A percentile compares a stretch with the other conserved stretches of the same genome.
phyloP scores from a whole-genome alignment of 2,329 filamentous ascomycete genomes.

The Ophiocordyceps australis region DNA sequence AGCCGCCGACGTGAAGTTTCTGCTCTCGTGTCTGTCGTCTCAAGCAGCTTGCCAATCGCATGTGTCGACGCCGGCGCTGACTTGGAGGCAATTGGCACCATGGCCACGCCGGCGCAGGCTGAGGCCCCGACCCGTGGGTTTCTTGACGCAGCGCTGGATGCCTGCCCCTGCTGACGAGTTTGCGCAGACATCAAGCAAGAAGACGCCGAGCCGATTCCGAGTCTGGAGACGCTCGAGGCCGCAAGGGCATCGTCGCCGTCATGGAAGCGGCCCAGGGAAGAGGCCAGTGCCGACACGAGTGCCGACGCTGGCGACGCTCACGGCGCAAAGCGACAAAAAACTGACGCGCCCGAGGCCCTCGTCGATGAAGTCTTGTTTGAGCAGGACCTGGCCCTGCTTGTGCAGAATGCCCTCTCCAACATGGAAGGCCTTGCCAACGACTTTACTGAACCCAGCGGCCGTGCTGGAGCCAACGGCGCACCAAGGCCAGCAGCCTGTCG shows the following conservation, averaged over 20 bases:
- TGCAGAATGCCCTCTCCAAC: conserved; percentile 21
- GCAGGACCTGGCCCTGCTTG: conserved; percentile 17
- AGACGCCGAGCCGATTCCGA: too few species aligned
- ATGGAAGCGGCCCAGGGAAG: too few species aligned
- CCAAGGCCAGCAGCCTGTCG: conserved; percentile 16
- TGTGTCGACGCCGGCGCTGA: conserved; percentile 8
- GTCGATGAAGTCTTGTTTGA: too few species aligned
- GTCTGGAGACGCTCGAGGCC: too few species aligned
- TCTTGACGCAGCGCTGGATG: conserved; percentile 1
- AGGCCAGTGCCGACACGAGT: too few species aligned
- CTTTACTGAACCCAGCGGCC: conserved; percentile 9
- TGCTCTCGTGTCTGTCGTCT: neutral
- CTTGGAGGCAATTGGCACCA: conserved; percentile 14
- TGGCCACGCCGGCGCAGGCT: conserved; percentile 21
- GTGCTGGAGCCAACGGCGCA: conserved; percentile 9
- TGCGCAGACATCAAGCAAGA: conserved; percentile 20
- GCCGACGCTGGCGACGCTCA: conserved; percentile 10
- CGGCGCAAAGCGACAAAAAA: conserved; percentile 16
- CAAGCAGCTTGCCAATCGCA: too few species aligned
- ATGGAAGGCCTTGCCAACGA: conserved; percentile 17
- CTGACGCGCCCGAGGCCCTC: conserved; percentile 8
- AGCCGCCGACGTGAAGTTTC: neutral
- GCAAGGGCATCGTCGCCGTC: too few species aligned
- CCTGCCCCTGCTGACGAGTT: conserved; percentile 10
- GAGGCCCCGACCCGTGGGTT: conserved; percentile 10